Base-by-base conservation (phyloP, 805 yeast genomes). In the Saccharomyces cerevisiae region DNA sequence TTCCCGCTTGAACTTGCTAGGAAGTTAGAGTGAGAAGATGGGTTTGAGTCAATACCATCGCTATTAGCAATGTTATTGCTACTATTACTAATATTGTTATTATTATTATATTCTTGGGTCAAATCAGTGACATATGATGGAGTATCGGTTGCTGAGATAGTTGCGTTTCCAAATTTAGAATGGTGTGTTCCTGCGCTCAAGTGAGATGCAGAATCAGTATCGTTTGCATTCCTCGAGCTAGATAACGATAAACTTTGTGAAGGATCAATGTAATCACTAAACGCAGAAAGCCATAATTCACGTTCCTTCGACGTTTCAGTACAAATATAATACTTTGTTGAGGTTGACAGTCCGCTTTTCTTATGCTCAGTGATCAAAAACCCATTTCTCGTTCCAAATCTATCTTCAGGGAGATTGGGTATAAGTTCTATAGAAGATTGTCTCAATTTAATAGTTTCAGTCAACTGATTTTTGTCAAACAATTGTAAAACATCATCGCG, bases 231-330 rank as follows among this genome's bases (percentile, higher is more conserved):
- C 50, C 48, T 54, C 51, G 28, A 55, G 51, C 24, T 55, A 27
- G 50, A 47, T 31, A 41, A 48, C 36, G 49, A 32, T 5, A 47
- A 57, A 50, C 50, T 56, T 36, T 41, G 57, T 32, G 27, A 47
- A 43, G 11, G 57, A n/a, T 66, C 69, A 2, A 66, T 63, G 41
- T 67, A 61, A 47, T 70, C 73, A 31, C 76, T 67, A 14, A 79
- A 60, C 0, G 73, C 73, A 17, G 79, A 76, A 8, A 87, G 79
- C 94, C 95, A 87, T 9, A 72, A 72, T 61, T 85, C 91, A 54
- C 92, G 77, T 63, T 89, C 96, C 28, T 75, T 78, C 48, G 85
- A 85, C 8, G 85, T 82, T 66, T 90, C 96, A 1, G 94, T 85
- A 68, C 95, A 88, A 52, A 89, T 78, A 51, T 80, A 77, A 62